Conservation (phyloP, 2,329 filamentous ascomycete genomes). For the Calonectria pteridis region DNA sequence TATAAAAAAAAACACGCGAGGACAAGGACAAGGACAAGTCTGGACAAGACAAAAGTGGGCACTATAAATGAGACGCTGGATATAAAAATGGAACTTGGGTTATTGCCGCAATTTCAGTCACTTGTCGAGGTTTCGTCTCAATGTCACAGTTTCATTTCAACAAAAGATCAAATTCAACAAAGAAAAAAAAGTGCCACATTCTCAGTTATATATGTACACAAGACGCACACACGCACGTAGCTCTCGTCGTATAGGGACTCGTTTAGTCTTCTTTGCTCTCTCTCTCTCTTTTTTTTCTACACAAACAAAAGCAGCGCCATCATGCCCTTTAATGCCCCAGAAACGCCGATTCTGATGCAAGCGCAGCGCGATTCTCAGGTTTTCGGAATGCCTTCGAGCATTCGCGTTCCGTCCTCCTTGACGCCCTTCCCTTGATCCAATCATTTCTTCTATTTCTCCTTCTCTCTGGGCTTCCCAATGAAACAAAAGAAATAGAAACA, state of each 20-base stretch:
- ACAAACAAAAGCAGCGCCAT: constrained; percentile 43
- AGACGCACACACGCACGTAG: neutral
- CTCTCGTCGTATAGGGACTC: constrained; percentile 18
- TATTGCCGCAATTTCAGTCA: neutral
- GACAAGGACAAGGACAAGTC: neutral
- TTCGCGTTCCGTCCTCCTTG: constrained; percentile 24
- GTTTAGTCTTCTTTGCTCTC: constrained; percentile 7
- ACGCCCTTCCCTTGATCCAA: constrained; percentile 12
- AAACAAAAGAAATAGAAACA: constrained; percentile 14
- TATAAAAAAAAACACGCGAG: no score
- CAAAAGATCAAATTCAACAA: constrained; percentile 3
- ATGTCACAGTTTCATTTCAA: constrained; percentile 3
- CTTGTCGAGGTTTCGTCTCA: neutral
- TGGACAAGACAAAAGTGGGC: neutral
- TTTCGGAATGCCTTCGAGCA: constrained; percentile 1
- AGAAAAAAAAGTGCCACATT: neutral
- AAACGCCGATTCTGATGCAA: constrained; percentile 48
- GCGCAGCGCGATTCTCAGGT: constrained; percentile 31
- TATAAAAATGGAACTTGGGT: neutral
- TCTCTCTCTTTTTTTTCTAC: constrained; percentile 21
- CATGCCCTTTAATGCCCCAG: constrained; percentile 46
- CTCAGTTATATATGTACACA: neutral
- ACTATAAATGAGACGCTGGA: constrained; percentile 2
- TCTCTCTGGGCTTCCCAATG: constrained; percentile 12
- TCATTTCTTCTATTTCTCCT: constrained; percentile 13